Percentiles rank a stretch among this genome's conserved stretches.
Conservation (phyloP, 2,329 filamentous ascomycete genomes). For the Laburnicola sp. region DNA sequence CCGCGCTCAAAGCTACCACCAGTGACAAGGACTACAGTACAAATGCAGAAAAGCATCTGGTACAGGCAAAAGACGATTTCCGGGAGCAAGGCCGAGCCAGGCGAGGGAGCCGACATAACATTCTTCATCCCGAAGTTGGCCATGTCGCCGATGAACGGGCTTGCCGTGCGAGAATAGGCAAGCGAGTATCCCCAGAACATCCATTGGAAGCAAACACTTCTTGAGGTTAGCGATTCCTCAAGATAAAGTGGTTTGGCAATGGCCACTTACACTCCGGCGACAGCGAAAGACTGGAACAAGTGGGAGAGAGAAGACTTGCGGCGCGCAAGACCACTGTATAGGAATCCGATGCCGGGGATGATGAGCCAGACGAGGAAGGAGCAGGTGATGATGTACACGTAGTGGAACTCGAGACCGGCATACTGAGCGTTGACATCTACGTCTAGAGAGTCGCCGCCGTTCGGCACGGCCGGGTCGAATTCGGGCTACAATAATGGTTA, state of each 20-base stretch:
- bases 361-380: slow-evolving; percentile 67
- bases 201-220: slow-evolving; percentile 59
- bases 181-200: slow-evolving; percentile 69
- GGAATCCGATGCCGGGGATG: slow-evolving; percentile 66
- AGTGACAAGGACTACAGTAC: slow-evolving; percentile 66
- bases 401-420: slow-evolving; percentile 62
- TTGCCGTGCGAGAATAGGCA: slow-evolving; percentile 62
- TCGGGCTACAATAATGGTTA: slow-evolving; percentile 36
- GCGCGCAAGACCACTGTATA: slow-evolving; percentile 66
- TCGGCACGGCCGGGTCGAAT: slow-evolving; percentile 50
- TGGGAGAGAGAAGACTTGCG: slow-evolving; percentile 65
- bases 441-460: slow-evolving; percentile 58
- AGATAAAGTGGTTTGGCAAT: neutral
- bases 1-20: slow-evolving; percentile 67
- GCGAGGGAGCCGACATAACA: slow-evolving; percentile 63
- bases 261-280: slow-evolving; percentile 53
- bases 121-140: slow-evolving; percentile 64
- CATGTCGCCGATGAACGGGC: slow-evolving; percentile 65
- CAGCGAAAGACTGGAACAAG: slow-evolving; percentile 65
- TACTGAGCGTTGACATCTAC: slow-evolving; percentile 63
- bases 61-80: slow-evolving; percentile 70
- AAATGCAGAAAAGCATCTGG: slow-evolving; percentile 65
- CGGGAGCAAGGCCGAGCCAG: slow-evolving; percentile 60
- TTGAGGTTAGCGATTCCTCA: slow-evolving; percentile 3
- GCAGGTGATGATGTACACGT: slow-evolving; percentile 63